Evolutionary conservation across 768 basidiomycete species (phyloP), one percentile per base, ranked within the genome.

Genomic region (Boletus vermiculosoides): DNA sequence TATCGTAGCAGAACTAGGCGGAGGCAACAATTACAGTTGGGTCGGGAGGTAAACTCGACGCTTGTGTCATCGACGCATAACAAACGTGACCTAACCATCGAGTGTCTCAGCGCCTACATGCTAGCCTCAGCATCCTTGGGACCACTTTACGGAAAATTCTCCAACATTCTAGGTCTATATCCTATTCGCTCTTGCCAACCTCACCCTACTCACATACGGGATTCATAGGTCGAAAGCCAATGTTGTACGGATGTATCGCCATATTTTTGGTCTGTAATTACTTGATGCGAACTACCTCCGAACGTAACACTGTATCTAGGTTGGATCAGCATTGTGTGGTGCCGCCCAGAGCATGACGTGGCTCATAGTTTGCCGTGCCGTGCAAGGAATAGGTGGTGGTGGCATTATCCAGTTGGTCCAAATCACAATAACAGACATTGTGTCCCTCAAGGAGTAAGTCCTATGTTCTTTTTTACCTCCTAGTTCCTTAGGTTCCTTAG

Each of bases 61-160:
- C 13, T 34, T 16, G 13, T 54, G 18, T 45, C 48, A 25, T 25
- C 31, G 6, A 25, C 23, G 15, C 11, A 16, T 31, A 28, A 15
- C 25, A 36, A 28, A 16, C 10, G 15, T 46, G 30, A 41, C 41
- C 31, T 22, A 36, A 34, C 36, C 12, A n/a, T 54, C 15, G 25
- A 44, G 23, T 16, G 23, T 34, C 37, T 22, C 51, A 80, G 79
- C 55, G 74, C 79, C 28, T 83, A 81, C 57, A 69, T 83, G 18
- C 71, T 83, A n/a, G 73, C 78, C 1, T 70, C 76, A 15, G 73
- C 76, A 33, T 63, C 77, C 2, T 63, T 79, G 16, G 69, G 74
- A 2, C 78, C 80, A 0, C 22, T 79, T 12, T 83, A 83, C 50
- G 82, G 79, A n/a, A 80, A 81, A 58, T 52, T 79, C 0, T 77